These are phyloP conservation scores for Tolypocladium cylindrosporum DNA, from an alignment of 2,329 filamentous ascomycete genomes.

Conservation along the genomic window DNA sequence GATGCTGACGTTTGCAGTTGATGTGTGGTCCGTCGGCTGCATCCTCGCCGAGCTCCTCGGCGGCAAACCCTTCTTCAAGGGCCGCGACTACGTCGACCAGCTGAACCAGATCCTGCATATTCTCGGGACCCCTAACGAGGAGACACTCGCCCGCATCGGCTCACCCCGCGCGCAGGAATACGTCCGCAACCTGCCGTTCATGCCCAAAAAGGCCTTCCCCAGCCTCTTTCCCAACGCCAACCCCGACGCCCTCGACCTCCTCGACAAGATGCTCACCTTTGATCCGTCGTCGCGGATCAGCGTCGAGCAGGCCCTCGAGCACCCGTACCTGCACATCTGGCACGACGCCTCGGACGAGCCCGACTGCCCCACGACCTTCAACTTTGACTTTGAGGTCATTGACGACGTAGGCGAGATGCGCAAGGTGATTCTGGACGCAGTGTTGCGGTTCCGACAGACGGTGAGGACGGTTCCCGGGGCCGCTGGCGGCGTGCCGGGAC, in stretches of 20 bases:
- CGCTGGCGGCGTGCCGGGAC: constrained; percentile 18
- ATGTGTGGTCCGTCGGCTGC: constrained; percentile 98
- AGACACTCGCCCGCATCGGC: constrained; percentile 86
- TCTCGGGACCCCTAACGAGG: constrained; percentile 91
- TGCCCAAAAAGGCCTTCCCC: constrained; percentile 87
- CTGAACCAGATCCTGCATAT: constrained; percentile 98
- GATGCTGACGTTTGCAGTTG: constrained; percentile 49
- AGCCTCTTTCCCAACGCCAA: constrained; percentile 89
- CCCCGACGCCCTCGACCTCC: constrained; percentile 86
- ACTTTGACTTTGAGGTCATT: constrained; percentile 97
- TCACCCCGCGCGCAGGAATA: constrained; percentile 96
- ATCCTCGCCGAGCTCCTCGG: constrained; percentile 94
- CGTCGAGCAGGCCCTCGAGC: constrained; percentile 90
- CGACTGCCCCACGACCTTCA: constrained; percentile 84
- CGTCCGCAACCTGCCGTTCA: constrained; percentile 88
- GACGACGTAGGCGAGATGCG: constrained; percentile 94
- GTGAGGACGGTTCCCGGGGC: constrained; percentile 41
- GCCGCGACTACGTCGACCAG: constrained; percentile 97
- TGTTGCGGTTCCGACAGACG: constrained; percentile 67
- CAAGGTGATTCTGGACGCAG: constrained; percentile 94
- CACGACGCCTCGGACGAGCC: constrained; percentile 96
- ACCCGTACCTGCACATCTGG: constrained; percentile 96
- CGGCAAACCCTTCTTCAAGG: constrained; percentile 97
- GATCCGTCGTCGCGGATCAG: constrained; percentile 89
- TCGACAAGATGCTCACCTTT: constrained; percentile 96